These are phyloP conservation scores for Spencermartinsiella ligniputridi DNA, from an alignment of 1,139 yeast species.

Conservation along the genomic window DNA sequence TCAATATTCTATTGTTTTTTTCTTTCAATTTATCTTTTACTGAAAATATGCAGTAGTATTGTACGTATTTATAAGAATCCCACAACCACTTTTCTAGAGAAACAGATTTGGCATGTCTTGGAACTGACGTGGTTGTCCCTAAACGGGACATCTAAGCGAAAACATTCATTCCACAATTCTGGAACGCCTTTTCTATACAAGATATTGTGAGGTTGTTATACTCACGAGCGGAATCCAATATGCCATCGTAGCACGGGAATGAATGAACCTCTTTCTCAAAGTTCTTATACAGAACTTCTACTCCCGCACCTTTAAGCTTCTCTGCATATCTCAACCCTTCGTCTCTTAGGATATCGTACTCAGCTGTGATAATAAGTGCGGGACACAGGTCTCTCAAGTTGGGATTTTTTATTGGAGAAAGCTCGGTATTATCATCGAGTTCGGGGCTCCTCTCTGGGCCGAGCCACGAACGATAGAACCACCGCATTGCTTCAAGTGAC, in stretches of 20 bases:
- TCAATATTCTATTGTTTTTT: neutral
- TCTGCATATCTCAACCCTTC: conserved; percentile 35
- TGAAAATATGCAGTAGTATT: neutral
- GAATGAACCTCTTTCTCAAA: conserved; percentile 9
- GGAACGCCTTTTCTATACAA: neutral
- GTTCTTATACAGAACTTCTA: conserved; percentile 16
- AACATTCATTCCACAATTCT: conserved; percentile 1
- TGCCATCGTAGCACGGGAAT: conserved; percentile 7
- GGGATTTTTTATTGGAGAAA: conserved; percentile 19
- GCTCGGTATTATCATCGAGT: conserved; percentile 4
- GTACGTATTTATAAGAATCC: neutral
- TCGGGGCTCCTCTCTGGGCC: conserved; percentile 2
- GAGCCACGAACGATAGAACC: conserved; percentile 5
- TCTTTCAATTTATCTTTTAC: neutral
- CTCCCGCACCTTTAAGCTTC: conserved; percentile 27
- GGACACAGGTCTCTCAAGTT: conserved; percentile 26
- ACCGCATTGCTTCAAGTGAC: conserved; percentile 5
- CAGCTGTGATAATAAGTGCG: conserved; percentile 32
- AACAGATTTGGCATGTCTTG: too few species aligned
- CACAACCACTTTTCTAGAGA: too few species aligned
- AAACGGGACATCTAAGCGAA: neutral
- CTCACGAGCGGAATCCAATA: conserved; percentile 4
- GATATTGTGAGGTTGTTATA: conserved; percentile 3
- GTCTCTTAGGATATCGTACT: conserved; percentile 32
- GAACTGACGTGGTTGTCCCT: neutral